A percentile compares a stretch with the other conserved stretches of the same genome.
These are phyloP conservation scores for Zelopaecilomyces penicillatus DNA, from an alignment of 2,329 filamentous ascomycete genomes.

Conservation along the genomic window DNA sequence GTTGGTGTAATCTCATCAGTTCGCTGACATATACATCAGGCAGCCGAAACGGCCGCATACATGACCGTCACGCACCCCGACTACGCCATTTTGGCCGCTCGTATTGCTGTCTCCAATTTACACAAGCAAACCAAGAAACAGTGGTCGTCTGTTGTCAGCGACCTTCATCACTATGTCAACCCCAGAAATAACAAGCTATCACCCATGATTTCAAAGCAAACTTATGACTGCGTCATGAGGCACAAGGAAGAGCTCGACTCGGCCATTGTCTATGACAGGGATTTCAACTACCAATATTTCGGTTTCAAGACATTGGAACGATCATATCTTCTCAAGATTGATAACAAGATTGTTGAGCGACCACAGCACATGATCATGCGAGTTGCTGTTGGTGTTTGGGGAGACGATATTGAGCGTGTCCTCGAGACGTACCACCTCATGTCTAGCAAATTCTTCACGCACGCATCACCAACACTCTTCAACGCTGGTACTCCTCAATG, in stretches of 20 bases:
- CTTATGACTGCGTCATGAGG: constrained; percentile 88
- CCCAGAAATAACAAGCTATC: constrained; percentile 76
- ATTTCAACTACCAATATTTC: constrained; percentile 99
- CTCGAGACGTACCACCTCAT: constrained; percentile 98
- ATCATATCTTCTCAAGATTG: constrained; percentile 90
- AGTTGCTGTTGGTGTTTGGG: constrained; percentile 94
- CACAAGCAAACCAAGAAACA: constrained; percentile 99
- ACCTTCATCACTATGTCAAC: constrained; percentile 94
- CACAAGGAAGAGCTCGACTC: constrained; percentile 97
- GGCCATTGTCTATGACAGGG: constrained; percentile 96
- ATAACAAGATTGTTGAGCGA: constrained; percentile 93
- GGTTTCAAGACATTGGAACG: constrained; percentile 99
- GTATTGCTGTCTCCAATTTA: constrained; percentile 97
- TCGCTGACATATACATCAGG: constrained; percentile 43
- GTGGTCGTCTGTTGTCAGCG: constrained; percentile 89
- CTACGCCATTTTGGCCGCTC: constrained; percentile 95
- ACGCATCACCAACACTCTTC: constrained; percentile 96
- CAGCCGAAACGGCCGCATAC: constrained; percentile 96
- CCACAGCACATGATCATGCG: constrained; percentile 99
- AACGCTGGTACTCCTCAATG: constrained; percentile 92
- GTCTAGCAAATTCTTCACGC: constrained; percentile 98
- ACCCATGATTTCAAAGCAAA: constrained; percentile 90
- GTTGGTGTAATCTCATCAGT: neutral
- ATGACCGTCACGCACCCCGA: constrained; percentile 99
- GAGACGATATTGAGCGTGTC: constrained; percentile 86